Base-by-base conservation (phyloP, 352 stramenopile genomes). In the Pythium oligandrum region DNA sequence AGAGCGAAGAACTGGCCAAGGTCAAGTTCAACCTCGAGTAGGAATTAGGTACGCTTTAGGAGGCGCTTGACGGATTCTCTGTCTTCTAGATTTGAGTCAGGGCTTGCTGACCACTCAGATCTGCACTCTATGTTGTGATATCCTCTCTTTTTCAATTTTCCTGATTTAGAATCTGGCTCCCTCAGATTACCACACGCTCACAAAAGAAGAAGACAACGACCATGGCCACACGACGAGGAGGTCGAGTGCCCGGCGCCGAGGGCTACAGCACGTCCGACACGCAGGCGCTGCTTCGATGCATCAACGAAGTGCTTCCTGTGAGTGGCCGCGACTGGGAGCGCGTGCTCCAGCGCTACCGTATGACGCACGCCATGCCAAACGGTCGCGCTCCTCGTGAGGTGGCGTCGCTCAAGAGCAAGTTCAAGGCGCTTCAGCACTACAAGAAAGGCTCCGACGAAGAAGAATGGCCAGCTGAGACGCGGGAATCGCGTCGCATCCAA, bases 1-100 rank as follows among this genome's bases (percentile, higher is more conserved):
- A 67, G 11, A 81, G 68, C 40, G 71, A 81, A 34, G 50, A 53
- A 46, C 56, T 76, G n/a, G 48, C 62, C 0, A 51, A 63, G 40
- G 39, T 55, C 34, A 50, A 6, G 40, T 61, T 61, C 35, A 26
- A 26, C 17, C 17, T 26, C 17, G 17, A 26, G 17, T 26, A 26
- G 17, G 17, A 26, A 26, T 26, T 26, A 26, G 17, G 17, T 26
- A 26, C 17, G 17, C 17, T 26, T 26, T 26, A 26, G 17, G 17
- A 26, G 17, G 17, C 17, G 17, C 17, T 26, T 26, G 17, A 26
- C 17, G 17, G 17, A 26, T 26, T 26, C 17, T 26, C 17, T 26
- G 17, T 26, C 17, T 26, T 26, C 17, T 26, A 26, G 17, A 26
- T 26, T 26, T 26, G 17, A 26, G 17, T 26, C 17, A 26, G 17